These are phyloP conservation scores for Candida wancherniae DNA, from an alignment of 805 yeast species.

Conservation along the genomic window DNA sequence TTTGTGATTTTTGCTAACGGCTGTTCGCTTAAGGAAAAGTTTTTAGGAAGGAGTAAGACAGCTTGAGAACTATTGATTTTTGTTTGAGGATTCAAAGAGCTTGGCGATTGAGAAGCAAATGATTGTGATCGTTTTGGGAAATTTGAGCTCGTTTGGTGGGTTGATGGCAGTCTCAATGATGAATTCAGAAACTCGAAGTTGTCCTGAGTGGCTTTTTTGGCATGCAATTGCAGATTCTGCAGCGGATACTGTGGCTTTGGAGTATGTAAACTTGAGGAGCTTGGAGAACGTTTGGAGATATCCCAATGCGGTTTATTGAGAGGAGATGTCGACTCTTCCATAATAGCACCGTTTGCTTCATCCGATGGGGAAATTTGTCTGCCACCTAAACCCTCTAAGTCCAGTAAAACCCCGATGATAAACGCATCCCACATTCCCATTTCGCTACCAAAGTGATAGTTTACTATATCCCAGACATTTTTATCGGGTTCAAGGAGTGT, in stretches of 20 bases:
- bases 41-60: conserved; percentile 47
- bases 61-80: conserved; percentile 33
- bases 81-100: conserved; percentile 8
- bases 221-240: no score
- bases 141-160: conserved; percentile 2
- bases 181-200: conserved; percentile 11
- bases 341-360: no score
- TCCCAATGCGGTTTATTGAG: no score
- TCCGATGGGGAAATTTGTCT: no score
- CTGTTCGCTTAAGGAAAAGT: conserved; percentile 34
- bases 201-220: conserved; percentile 8
- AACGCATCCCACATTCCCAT: conserved; percentile 65
- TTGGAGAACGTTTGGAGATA: no score
- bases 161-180: conserved; percentile 3
- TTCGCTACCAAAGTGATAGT: conserved; percentile 58
- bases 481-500: conserved; percentile 55
- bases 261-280: conserved; percentile 23
- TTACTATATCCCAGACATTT: conserved; percentile 53
- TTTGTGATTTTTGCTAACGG: conserved; percentile 18
- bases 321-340: no score
- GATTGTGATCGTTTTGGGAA: conserved; percentile 31
- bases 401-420: no score
- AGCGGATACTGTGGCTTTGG: conserved; percentile 32
- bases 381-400: no score
- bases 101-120: conserved; percentile 28